Conservation (phyloP, 768 basidiomycete genomes). For the Calocera viscosa region DNA sequence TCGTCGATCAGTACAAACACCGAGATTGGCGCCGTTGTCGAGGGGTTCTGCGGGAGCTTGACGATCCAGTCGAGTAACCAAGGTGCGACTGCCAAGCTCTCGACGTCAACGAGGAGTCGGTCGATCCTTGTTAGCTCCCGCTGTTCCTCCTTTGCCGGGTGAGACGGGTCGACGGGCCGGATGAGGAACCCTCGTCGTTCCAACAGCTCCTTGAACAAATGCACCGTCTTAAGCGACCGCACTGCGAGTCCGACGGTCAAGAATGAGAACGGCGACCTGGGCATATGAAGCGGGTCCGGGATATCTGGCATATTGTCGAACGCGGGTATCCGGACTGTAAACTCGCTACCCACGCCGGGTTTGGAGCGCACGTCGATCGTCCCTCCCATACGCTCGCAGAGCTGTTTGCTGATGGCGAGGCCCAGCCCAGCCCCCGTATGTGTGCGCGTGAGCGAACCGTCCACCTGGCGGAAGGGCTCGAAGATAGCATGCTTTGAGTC, state of each 20-base stretch:
- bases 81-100: not conserved
- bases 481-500: not conserved
- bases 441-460: not conserved
- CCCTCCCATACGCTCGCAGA: not conserved
- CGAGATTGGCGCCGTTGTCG: not conserved
- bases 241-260: not conserved
- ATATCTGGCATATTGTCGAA: not conserved
- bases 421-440: not conserved
- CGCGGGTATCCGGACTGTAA: not conserved
- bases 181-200: not conserved
- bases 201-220: not conserved
- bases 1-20: not conserved
- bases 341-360: not conserved
- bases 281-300: not conserved
- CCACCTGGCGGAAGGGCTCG: conserved; percentile 4
- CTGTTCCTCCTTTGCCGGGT: not conserved
- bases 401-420: not conserved
- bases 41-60: not conserved
- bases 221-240: not conserved
- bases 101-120: not conserved
- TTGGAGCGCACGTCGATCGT: conserved; percentile 3
- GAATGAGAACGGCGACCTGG: not conserved
- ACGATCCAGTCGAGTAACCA: not conserved
- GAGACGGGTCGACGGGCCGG: not conserved
- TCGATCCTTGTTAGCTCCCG: not conserved